Conservation (phyloP, 2,329 filamentous ascomycete genomes). For the Fusarium hainanense region DNA sequence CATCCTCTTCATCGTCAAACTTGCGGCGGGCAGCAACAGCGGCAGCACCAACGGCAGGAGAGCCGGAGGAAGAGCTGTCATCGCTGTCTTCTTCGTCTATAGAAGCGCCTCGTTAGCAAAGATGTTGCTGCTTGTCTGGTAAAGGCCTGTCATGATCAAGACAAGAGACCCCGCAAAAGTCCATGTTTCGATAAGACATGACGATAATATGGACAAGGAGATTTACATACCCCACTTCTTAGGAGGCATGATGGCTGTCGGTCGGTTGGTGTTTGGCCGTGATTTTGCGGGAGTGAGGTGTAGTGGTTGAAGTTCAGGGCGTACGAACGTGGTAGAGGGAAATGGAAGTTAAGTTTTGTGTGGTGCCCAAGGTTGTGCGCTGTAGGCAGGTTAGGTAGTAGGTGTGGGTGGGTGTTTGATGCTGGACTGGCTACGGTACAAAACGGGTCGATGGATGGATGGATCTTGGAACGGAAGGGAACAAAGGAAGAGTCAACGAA, state of each 20-base stretch:
- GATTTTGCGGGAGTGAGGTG: conserved; percentile 18
- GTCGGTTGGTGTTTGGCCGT: conserved; percentile 4
- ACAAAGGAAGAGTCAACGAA: neutral
- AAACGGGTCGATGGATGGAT: conserved; percentile 38
- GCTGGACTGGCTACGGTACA: conserved; percentile 29
- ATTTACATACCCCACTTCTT: conserved; percentile 57
- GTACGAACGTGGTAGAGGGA: conserved; percentile 24
- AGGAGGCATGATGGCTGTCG: conserved; percentile 56
- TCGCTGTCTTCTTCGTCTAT: conserved; percentile 57
- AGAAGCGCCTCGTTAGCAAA: conserved; percentile 21
- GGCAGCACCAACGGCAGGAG: conserved; percentile 53
- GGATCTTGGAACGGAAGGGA: conserved; percentile 22
- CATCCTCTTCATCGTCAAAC: conserved; percentile 94
- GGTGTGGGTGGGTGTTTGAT: conserved; percentile 36
- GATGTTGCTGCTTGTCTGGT: neutral
- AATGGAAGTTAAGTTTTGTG: conserved; percentile 39
- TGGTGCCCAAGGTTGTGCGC: conserved; percentile 28
- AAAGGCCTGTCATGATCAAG: conserved; percentile 4
- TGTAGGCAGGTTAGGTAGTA: neutral
- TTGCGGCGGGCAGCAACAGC: conserved; percentile 61
- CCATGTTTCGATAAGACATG: conserved; percentile 21
- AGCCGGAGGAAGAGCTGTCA: conserved; percentile 50
- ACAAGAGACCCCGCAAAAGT: conserved; percentile 24
- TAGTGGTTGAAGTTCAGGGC: conserved; percentile 1
- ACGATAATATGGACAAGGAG: conserved; percentile 8